These are phyloP conservation scores for Fusarium keratoplasticum DNA, from an alignment of 2,329 filamentous ascomycete genomes.

Conservation along the genomic window DNA sequence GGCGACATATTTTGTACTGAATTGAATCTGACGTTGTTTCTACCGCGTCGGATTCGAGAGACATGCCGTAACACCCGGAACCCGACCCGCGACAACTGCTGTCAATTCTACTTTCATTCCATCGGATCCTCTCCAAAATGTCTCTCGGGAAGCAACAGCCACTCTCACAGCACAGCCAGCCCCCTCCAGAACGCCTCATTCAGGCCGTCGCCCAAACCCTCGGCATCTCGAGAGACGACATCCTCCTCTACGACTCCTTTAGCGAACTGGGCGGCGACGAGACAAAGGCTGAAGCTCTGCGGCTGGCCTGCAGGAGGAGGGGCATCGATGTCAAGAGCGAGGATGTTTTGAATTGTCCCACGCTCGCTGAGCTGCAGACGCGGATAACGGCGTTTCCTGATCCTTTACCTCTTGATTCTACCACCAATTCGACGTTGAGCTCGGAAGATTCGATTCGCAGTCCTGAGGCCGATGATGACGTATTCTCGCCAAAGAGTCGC, in stretches of 20 bases:
- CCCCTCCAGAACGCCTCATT: slow-evolving; percentile 48
- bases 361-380: slow-evolving; percentile 59
- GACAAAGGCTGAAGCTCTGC: slow-evolving; percentile 44
- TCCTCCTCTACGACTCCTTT: slow-evolving; percentile 57
- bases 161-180: slow-evolving; percentile 13
- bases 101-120: not conserved
- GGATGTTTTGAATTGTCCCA: slow-evolving; percentile 58
- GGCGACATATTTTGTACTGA: not conserved
- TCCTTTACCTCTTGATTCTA: not conserved
- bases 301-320: slow-evolving; percentile 28
- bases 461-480: not conserved
- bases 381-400: slow-evolving; percentile 44
- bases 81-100: not conserved
- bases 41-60: not conserved
- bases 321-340: slow-evolving; percentile 50
- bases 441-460: slow-evolving; percentile 21
- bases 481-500: slow-evolving; percentile 15
- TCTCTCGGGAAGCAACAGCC: not conserved
- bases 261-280: slow-evolving; percentile 57
- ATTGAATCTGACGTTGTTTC: not conserved
- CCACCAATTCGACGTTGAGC: not conserved
- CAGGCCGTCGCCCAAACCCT: slow-evolving; percentile 53
- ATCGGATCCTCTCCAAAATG: not conserved
- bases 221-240: slow-evolving; percentile 44
- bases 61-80: not conserved